phyloP scores from a whole-genome alignment of 2,329 filamentous ascomycete species.

The Macrophomina tecta region DNA sequence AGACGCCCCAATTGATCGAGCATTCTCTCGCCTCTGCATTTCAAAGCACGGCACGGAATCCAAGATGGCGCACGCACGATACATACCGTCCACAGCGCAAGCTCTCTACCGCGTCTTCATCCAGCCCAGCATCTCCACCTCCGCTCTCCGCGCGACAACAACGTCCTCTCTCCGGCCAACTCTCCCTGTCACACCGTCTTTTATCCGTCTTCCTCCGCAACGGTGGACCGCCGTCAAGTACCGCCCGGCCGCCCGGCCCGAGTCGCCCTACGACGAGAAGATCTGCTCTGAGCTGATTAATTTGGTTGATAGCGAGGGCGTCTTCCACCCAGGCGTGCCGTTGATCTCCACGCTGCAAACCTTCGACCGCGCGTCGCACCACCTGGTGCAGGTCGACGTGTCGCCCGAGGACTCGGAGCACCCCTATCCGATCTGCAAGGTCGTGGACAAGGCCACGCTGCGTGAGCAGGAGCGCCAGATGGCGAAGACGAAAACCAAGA shows the following conservation, averaged over 20 bases:
- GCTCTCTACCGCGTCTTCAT: constrained; percentile 55
- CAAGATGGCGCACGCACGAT: constrained; percentile 31
- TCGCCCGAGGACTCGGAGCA: constrained; percentile 41
- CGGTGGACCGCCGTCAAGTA: constrained; percentile 34
- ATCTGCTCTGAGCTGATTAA: constrained; percentile 54
- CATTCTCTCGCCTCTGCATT: not conserved
- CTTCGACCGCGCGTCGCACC: constrained; percentile 57
- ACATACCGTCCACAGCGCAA: constrained; percentile 44
- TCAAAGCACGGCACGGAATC: too few species aligned
- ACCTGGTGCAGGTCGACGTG: constrained; percentile 57
- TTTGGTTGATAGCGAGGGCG: constrained; percentile 49
- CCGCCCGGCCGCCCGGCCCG: constrained; percentile 45
- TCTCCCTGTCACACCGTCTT: constrained; percentile 3
- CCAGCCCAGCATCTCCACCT: constrained; percentile 11
- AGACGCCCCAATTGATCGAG: not conserved
- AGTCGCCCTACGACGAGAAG: constrained; percentile 54
- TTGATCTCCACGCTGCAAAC: constrained; percentile 48
- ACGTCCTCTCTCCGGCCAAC: not conserved
- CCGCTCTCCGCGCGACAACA: constrained; percentile 33
- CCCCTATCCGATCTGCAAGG: constrained; percentile 70
- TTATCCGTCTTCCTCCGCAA: constrained; percentile 19
- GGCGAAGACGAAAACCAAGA: constrained; percentile 46
- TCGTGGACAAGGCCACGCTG: constrained; percentile 65
- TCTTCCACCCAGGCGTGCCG: constrained; percentile 41
- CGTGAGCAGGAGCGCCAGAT: constrained; percentile 54